Evolutionary conservation across 345 rosid genomes (phyloP).

Genomic region (Arabis hirsuta): DNA sequence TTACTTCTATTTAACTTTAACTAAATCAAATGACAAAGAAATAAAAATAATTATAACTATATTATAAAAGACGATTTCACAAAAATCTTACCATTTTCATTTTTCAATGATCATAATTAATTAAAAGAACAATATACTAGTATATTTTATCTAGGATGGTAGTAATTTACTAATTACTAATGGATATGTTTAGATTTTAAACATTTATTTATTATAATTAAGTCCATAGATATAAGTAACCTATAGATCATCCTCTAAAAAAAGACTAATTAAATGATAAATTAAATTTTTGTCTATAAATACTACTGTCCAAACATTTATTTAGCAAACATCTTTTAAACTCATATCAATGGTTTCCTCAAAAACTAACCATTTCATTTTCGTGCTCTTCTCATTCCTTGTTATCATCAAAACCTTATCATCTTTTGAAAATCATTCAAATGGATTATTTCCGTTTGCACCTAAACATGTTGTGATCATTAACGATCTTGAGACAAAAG

Average conservation of each 20-base stretch:
- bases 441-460: slow-evolving; percentile 24
- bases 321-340: not conserved
- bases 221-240: not conserved
- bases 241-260: not conserved
- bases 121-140: not conserved
- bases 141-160: not conserved
- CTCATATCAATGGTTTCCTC: not conserved
- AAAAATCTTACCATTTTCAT: not conserved
- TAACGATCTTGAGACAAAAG: slow-evolving; percentile 8
- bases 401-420: not conserved
- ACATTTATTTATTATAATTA: not conserved
- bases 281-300: not conserved
- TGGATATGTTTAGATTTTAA: not conserved
- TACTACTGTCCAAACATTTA: not conserved
- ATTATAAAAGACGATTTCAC: not conserved
- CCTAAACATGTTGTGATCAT: slow-evolving; percentile 16
- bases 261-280: no score
- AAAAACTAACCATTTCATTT: not conserved
- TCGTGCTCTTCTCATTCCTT: not conserved
- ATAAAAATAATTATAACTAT: no score
- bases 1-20: no score
- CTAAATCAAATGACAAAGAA: no score
- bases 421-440: not conserved
- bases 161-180: not conserved
- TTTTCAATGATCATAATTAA: not conserved